These are phyloP conservation scores for Jackrogersella multiformis DNA, from an alignment of 495 filamentous ascomycete species.

Conservation along the genomic window DNA sequence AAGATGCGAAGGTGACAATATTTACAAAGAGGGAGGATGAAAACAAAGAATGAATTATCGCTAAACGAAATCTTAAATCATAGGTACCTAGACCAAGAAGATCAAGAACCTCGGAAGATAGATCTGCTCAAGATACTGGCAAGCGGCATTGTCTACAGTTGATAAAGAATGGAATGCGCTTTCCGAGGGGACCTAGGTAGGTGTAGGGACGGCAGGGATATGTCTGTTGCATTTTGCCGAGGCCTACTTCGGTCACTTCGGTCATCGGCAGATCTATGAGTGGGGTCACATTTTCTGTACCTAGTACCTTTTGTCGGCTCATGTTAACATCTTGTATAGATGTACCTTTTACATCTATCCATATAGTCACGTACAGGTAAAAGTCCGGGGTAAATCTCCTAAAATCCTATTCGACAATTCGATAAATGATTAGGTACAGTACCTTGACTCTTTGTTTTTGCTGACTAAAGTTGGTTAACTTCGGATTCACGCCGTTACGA, in stretches of 20 bases:
- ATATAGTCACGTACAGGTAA: too few species aligned
- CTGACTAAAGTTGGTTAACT: too few species aligned
- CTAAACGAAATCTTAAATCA: constrained; percentile 5
- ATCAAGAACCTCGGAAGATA: too few species aligned
- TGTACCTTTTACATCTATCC: not conserved
- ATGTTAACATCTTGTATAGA: not conserved
- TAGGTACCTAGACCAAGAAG: not conserved
- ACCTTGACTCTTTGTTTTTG: too few species aligned
- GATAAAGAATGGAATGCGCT: constrained; percentile 32
- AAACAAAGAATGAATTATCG: too few species aligned
- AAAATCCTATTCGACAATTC: not conserved
- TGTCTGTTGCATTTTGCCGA: constrained; percentile 36
- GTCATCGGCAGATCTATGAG: constrained; percentile 58
- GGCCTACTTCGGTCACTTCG: constrained; percentile 49
- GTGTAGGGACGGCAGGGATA: constrained; percentile 10
- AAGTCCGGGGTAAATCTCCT: constrained; percentile 23
- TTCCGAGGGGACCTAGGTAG: constrained; percentile 8
- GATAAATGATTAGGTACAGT: not conserved
- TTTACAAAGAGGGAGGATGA: too few species aligned
- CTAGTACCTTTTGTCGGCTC: not conserved
- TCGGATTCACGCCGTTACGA: too few species aligned
- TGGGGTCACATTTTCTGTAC: constrained; percentile 6
- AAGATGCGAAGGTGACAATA: not conserved
- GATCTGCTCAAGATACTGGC: too few species aligned
- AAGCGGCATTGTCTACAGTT: constrained; percentile 30